Base-by-base conservation (phyloP, 2,329 filamentous ascomycete species). In the Alternaria conjuncta region DNA sequence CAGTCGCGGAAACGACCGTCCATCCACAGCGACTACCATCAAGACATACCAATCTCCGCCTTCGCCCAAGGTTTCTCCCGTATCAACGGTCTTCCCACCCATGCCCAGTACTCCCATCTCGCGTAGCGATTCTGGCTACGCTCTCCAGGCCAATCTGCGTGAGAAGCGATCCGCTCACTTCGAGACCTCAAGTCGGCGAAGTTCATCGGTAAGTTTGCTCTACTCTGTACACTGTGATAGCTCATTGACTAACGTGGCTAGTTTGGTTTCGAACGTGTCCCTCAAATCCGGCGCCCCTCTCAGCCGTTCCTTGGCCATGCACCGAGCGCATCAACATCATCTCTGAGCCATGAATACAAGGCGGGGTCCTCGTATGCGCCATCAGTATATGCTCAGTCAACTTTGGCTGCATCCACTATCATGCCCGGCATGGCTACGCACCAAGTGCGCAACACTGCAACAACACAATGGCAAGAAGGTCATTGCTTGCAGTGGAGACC, bases 101-200 rank as follows among this genome's bases (percentile, higher is more conserved):
- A 84, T 93, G 80, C 91, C 92, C 4, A 87, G 87, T 4, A 95
- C 92, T 4, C 91, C 92, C 0, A 88, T 92, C n/a, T 97, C 94
- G 6, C 88, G 94, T 15, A 96, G 91, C 74, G 96, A 99, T 76
- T 97, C 95, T 5, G 95, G 93, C 2, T 96, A 96, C 79, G 92
- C 93, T 36, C 84, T 97, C 60, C 90, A 94, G 66, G 89, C 92
- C 18, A 97, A 93, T 5, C 84, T 99, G 61, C 89, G 94, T 30
- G 96, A 98, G 81, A 99, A 98, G 83, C 89, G 95, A 55, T 98
- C 96, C 4, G 94, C 92, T 2, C 93, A 97, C 78, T 97, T 98
- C 71, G 92, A 96, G 73, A 88, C 91, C 60, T 81, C 84, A 68
- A 91, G 91, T n/a, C 88, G 94, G 63, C 89, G 95, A 69, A 97